phyloP scores from a whole-genome alignment of 2,329 filamentous ascomycete species.

The Fusarium tjaetaba region DNA sequence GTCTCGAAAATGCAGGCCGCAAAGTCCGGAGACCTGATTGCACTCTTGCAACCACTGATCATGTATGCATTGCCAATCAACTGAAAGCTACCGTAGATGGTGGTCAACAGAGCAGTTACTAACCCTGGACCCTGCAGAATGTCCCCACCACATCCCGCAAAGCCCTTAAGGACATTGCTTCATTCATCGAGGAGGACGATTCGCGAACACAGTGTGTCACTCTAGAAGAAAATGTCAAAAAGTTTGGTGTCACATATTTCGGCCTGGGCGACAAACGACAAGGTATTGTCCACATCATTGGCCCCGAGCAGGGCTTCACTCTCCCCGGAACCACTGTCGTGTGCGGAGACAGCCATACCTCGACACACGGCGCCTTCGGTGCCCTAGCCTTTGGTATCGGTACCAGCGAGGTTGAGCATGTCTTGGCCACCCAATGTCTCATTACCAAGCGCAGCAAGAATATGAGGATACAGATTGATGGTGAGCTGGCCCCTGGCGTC shows the following conservation, averaged over 20 bases:
- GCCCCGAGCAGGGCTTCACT: constrained; percentile 98
- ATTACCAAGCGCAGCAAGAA: constrained; percentile 97
- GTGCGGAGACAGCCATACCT: constrained; percentile 97
- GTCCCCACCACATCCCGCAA: constrained; percentile 92
- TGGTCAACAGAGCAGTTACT: constrained; percentile 12
- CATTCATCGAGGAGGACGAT: constrained; percentile 95
- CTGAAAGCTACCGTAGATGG: background rate
- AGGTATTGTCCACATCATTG: constrained; percentile 98
- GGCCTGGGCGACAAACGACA: constrained; percentile 96
- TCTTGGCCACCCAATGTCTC: constrained; percentile 93
- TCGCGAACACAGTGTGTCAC: constrained; percentile 94
- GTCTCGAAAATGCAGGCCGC: constrained; percentile 87
- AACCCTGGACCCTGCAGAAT: constrained; percentile 67
- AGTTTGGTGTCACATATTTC: constrained; percentile 97
- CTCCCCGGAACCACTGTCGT: constrained; percentile 96
- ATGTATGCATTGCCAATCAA: constrained; percentile 69
- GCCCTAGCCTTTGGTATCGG: constrained; percentile 96
- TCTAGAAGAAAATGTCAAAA: constrained; percentile 96
- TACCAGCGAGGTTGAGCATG: constrained; percentile 98
- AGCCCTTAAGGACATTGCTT: constrained; percentile 90
- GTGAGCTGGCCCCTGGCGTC: constrained; percentile 87
- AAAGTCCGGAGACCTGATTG: constrained; percentile 94
- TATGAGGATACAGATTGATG: constrained; percentile 97
- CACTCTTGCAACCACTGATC: constrained; percentile 95
- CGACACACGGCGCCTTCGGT: constrained; percentile 96